Percentiles rank a stretch among this genome's conserved stretches.
These are phyloP conservation scores for Rhizopogon vesiculosus DNA, from an alignment of 768 basidiomycete genomes.

Conservation along the genomic window DNA sequence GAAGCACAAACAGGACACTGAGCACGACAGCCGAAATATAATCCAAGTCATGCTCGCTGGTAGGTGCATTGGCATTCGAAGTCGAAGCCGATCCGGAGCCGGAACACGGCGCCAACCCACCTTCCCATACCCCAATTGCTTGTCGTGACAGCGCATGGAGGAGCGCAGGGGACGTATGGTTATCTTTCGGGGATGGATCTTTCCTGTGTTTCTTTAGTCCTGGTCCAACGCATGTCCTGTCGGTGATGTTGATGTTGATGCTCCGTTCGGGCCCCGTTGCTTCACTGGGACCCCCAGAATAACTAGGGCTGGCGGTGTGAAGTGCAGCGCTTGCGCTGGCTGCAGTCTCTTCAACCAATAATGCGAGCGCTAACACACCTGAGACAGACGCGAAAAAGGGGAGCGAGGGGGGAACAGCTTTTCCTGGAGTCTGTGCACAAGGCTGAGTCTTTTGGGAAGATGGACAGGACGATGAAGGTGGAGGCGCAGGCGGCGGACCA, in stretches of 20 bases:
- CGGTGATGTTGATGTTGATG: not conserved
- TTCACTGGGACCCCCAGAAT: conserved; percentile 12
- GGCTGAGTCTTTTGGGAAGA: conserved; percentile 4
- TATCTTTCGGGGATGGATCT: conserved; percentile 19
- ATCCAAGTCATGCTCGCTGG: conserved; percentile 46
- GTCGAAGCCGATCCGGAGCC: not conserved
- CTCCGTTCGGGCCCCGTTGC: not conserved
- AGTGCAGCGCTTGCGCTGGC: conserved; percentile 3
- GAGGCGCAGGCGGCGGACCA: conserved; percentile 10
- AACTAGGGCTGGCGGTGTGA: not conserved
- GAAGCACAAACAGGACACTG: conserved; percentile 49
- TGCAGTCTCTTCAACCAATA: conserved; percentile 27
- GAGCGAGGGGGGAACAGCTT: conserved; percentile 9
- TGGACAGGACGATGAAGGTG: conserved; percentile 8
- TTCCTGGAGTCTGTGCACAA: not conserved
- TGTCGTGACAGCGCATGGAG: conserved; percentile 48
- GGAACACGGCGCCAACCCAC: conserved; percentile 1
- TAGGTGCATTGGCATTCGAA: conserved; percentile 4
- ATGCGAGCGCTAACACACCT: conserved; percentile 58
- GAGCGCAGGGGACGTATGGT: conserved; percentile 28
- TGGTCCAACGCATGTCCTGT: not conserved
- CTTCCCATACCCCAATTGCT: conserved; percentile 39
- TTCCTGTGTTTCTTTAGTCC: not conserved
- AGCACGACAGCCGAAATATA: conserved; percentile 55
- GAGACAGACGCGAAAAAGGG: conserved; percentile 57